Conservation (phyloP, 202 grass and related monocot genomes). For the Carex arenaria region DNA sequence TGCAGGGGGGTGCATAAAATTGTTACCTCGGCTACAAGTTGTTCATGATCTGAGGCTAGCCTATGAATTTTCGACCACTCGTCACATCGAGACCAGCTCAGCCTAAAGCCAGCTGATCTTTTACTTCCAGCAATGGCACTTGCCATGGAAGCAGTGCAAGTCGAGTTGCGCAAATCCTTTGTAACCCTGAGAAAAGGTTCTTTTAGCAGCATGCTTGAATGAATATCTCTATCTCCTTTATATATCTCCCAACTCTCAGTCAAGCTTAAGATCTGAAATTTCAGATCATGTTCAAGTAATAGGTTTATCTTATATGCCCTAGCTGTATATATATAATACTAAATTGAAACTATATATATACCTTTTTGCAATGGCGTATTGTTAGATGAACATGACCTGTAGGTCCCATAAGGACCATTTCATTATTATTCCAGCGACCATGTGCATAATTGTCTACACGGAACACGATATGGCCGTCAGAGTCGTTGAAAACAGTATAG, state of each 20-base stretch:
- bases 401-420: constrained; percentile 41
- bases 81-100: constrained; percentile 40
- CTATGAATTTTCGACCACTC: constrained; percentile 36
- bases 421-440: constrained; percentile 6
- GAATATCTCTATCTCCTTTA: constrained; percentile 31
- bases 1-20: too few relatives aligned
- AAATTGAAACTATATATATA: neutral
- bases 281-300: too few relatives aligned
- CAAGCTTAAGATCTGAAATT: constrained; percentile 43
- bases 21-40: constrained; percentile 46
- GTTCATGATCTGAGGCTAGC: neutral
- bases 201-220: neutral
- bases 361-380: constrained; percentile 42
- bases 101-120: constrained; percentile 5
- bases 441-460: constrained; percentile 49
- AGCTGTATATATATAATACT: too few relatives aligned
- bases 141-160: constrained; percentile 29
- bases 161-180: constrained; percentile 32
- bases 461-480: constrained; percentile 42
- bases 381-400: constrained; percentile 47
- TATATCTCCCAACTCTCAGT: constrained; percentile 50
- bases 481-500: constrained; percentile 50
- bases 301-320: too few relatives aligned
- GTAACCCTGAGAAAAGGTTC: constrained; percentile 24
- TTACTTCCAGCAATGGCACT: neutral